A percentile compares a stretch with the other conserved stretches of the same genome.
These are phyloP conservation scores for Mortierella hygrophila DNA, from an alignment of 192 early-diverging fungal species.

Conservation along the genomic window DNA sequence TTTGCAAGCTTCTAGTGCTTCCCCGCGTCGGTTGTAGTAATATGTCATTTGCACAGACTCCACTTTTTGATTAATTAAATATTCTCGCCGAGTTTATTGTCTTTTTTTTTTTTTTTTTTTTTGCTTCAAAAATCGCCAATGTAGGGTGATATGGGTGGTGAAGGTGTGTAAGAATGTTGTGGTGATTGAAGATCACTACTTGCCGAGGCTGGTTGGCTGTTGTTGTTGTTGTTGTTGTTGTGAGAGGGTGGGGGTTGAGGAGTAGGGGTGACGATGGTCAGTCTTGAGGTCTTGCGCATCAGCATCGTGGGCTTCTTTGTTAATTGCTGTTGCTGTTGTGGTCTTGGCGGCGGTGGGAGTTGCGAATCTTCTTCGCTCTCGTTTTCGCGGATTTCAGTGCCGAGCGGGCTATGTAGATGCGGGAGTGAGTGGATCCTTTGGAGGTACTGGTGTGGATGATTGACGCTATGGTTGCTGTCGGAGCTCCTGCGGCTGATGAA, in stretches of 20 bases:
- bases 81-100: no score
- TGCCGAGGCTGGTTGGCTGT: not conserved
- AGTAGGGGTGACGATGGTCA: constrained; percentile 17
- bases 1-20: not conserved
- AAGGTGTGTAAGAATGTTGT: not conserved
- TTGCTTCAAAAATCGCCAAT: constrained; percentile 28
- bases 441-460: not conserved
- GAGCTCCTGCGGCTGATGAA: constrained; percentile 2
- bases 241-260: not conserved
- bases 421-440: not conserved
- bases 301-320: constrained; percentile 12
- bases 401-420: not conserved
- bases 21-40: no score
- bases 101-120: not conserved
- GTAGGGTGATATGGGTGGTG: constrained; percentile 21
- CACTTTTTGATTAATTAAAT: not conserved
- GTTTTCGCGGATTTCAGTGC: not conserved
- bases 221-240: not conserved
- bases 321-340: constrained; percentile 6
- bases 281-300: constrained; percentile 24
- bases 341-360: not conserved
- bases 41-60: no score
- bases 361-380: not conserved
- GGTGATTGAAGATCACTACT: not conserved
- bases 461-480: not conserved